These are phyloP conservation scores for Neckera pumila DNA, from an alignment of 225 moss, liverwort and hornwort genomes.

Conservation along the genomic window DNA sequence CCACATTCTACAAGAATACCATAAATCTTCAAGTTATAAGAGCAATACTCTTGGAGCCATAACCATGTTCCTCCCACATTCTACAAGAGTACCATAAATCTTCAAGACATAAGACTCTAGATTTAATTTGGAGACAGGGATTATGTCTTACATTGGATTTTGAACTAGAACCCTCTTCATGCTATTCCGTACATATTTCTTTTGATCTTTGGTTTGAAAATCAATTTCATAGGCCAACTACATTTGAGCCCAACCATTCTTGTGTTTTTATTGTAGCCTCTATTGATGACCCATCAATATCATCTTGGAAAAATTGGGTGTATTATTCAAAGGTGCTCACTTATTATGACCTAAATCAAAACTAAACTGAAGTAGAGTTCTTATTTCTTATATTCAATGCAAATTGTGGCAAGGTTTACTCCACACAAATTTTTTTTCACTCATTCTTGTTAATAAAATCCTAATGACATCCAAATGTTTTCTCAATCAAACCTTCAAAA, in stretches of 20 bases:
- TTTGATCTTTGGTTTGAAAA: background rate
- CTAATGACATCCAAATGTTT: background rate
- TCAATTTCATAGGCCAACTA: background rate
- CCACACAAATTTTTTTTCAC: fast-evolving
- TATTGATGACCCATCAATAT: background rate
- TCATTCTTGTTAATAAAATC: background rate
- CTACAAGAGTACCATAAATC: background rate
- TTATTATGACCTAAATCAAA: background rate
- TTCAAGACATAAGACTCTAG: background rate
- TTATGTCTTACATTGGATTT: fast-evolving
- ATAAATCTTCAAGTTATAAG: background rate
- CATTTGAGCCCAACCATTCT: background rate
- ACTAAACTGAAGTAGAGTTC: background rate
- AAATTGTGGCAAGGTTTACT: background rate
- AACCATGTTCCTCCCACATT: no score
- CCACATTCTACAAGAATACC: no score
- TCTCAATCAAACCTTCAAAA: background rate
- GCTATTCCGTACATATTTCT: fast-evolving
- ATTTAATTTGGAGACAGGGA: fast-evolving
- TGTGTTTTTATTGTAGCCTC: background rate
- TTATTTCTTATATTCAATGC: background rate
- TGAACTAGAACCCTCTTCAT: background rate
- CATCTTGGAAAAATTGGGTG: background rate
- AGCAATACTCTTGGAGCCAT: no score
- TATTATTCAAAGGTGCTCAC: background rate